These are phyloP conservation scores for Prosopis cineraria DNA, from an alignment of 306 rosid genomes.

Conservation along the genomic window DNA sequence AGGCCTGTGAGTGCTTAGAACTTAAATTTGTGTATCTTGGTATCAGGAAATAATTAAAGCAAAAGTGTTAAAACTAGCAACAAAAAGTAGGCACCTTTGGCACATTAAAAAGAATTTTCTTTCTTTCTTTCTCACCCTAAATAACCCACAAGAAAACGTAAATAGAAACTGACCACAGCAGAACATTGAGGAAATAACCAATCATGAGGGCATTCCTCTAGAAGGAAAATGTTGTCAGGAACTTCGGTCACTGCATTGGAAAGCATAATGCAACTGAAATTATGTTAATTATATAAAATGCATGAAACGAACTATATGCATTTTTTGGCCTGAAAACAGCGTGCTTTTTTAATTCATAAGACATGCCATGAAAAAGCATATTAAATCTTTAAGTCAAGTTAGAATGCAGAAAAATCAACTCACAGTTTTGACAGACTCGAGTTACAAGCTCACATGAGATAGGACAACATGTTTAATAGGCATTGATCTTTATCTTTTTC, in stretches of 20 bases:
- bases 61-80: not conserved
- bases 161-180: conserved; percentile 70
- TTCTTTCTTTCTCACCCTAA: not conserved
- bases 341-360: not conserved
- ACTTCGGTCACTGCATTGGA: conserved; percentile 61
- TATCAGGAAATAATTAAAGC: not conserved
- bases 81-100: not conserved
- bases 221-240: conserved; percentile 63
- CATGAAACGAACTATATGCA: not conserved
- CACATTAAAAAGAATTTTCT: not conserved
- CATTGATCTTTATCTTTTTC: not conserved
- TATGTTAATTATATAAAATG: conserved; percentile 2
- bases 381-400: conserved; percentile 3
- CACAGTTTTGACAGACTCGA: not conserved
- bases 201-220: conserved; percentile 92
- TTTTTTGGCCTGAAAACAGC: not conserved
- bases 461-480: not conserved
- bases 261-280: conserved; percentile 23
- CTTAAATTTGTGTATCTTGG: not conserved
- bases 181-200: conserved; percentile 93
- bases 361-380: not conserved
- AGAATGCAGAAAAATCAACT: not conserved
- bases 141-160: conserved; percentile 7
- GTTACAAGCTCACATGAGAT: not conserved
- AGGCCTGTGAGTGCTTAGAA: not conserved